Conservation (phyloP, 192 early-diverging fungal genomes). For the Linnemannia exigua region DNA sequence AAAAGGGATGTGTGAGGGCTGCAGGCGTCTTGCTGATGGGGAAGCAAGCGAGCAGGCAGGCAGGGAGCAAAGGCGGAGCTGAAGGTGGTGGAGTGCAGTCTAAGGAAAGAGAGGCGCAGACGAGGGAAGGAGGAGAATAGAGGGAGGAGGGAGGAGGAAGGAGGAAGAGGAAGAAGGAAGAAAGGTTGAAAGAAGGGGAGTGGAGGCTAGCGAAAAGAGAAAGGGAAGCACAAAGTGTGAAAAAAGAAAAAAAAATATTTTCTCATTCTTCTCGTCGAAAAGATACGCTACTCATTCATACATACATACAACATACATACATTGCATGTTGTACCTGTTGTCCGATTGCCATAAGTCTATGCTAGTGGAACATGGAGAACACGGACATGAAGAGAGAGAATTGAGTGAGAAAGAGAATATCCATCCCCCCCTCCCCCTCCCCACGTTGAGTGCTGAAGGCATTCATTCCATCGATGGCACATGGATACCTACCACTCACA, state of each 20-base stretch:
- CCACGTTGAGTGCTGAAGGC: too few relatives aligned
- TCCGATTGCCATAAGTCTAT: too few relatives aligned
- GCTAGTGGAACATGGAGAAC: too few relatives aligned
- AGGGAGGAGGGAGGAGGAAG: neutral
- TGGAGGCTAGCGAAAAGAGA: constrained; percentile 5
- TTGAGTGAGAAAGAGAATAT: neutral
- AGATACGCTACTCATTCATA: too few relatives aligned
- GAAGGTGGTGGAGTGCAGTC: too few relatives aligned
- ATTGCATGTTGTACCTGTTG: neutral
- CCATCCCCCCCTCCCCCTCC: neutral
- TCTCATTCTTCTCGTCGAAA: neutral
- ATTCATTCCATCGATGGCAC: too few relatives aligned
- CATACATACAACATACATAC: too few relatives aligned
- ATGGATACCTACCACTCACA: too few relatives aligned
- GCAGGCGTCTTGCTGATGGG: neutral
- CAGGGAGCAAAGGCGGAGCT: neutral
- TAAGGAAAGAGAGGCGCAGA: neutral
- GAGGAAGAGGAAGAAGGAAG: neutral
- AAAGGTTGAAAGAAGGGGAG: too few relatives aligned
- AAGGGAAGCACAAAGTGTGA: neutral
- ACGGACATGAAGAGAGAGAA: too few relatives aligned
- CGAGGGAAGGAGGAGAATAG: neutral
- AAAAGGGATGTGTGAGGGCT: neutral
- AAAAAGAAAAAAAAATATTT: neutral
- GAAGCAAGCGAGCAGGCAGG: neutral